These are phyloP conservation scores for Berberis vulgaris DNA, from an alignment of 164 flowering plant species.

Conservation along the genomic window DNA sequence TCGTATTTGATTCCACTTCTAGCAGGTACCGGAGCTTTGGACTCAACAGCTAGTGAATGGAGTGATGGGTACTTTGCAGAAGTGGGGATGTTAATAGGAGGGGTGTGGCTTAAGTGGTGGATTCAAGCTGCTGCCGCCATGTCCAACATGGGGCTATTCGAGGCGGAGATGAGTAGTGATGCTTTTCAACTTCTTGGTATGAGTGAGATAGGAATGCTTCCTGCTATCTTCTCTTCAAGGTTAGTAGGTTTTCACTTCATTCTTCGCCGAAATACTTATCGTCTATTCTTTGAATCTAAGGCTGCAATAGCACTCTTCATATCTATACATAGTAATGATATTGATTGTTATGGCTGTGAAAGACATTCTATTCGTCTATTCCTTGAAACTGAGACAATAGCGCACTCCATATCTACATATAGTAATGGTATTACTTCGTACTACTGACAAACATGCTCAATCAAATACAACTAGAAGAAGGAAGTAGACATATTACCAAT, in stretches of 20 bases:
- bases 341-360: no score
- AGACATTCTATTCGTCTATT: no score
- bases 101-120: conserved; percentile 84
- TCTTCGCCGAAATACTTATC: neutral
- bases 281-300: neutral
- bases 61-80: conserved; percentile 90
- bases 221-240: conserved; percentile 22
- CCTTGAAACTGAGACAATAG: no score
- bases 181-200: conserved; percentile 87
- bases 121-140: conserved; percentile 85
- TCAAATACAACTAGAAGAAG: no score
- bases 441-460: no score
- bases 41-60: conserved; percentile 47
- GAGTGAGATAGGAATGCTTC: conserved; percentile 95
- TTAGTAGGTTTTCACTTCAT: neutral
- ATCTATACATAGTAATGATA: neutral
- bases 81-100: conserved; percentile 79
- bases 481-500: no score
- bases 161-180: conserved; percentile 92
- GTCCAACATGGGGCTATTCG: conserved; percentile 89
- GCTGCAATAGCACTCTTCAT: neutral
- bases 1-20: conserved; percentile 77
- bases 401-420: no score
- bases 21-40: conserved; percentile 81
- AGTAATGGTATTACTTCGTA: no score